Evolutionary conservation across 2,329 filamentous ascomycete genomes (phyloP), one percentile per base, ranked within the genome.

Genomic region (Cladosporium sp.): DNA sequence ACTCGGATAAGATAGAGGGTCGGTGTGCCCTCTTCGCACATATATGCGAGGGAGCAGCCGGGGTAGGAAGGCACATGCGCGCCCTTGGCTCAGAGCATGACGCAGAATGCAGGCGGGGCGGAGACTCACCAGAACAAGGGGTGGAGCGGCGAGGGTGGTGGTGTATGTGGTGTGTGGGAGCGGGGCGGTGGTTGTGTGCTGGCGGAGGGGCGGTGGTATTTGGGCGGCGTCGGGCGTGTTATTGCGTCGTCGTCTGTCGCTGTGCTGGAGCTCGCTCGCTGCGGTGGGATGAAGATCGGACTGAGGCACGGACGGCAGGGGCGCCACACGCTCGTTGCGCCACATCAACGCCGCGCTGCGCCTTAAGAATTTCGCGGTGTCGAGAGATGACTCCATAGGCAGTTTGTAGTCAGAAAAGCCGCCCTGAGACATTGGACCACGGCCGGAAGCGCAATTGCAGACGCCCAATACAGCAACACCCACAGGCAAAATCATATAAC

Each of bases 371-470:
- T 64, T 64, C 39, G n/a, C 39, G 8, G 39, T 46, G 39, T 46
- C 54, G 62, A 64, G 62, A 64, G 39, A 64, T 64, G 62, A 64
- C 62, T 64, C 62, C 43, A 46, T 46, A 46, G n/a, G 39, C 39
- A 21, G n/a, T n/a, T n/a, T n/a, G n/a, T n/a, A 23, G 39, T 46
- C n/a, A 26, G 60, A 46, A 62, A 63, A 63, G 32, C 11, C 11
- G 18, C 46, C 28, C 18, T 25, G 48, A n/a, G 28, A 62, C 48
- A 63, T 56, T 63, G 49, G 32, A 26, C 49, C 32, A 25, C 16
- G 30, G 32, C 48, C 34, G 49, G 23, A 54, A 56, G 25, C 32
- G 8, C 32, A 32, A 46, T 48, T 49, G 36, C 25, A 60, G 58
- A 48, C 34, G 57, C n/a, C 28, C 18, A 61, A 25, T 16, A 51